These are phyloP conservation scores for Yamadazyma mexicana DNA, from an alignment of 1,139 yeast species.

Conservation along the genomic window DNA sequence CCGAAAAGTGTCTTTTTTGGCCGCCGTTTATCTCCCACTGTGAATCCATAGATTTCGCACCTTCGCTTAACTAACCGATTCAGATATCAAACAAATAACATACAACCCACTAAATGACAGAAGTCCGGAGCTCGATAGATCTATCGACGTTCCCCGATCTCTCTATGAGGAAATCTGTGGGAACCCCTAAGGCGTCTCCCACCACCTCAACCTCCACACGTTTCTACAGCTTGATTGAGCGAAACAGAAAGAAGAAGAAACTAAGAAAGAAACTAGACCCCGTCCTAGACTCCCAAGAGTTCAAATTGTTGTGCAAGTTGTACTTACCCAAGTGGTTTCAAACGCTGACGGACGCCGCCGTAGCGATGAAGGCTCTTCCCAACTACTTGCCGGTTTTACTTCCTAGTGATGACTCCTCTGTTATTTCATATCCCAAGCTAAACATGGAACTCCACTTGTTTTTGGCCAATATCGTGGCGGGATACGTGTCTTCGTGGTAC, in stretches of 20 bases:
- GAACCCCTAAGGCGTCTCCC: conserved; percentile 17
- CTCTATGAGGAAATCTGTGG: conserved; percentile 1
- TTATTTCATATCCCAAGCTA: conserved; percentile 19
- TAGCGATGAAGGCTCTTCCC: conserved; percentile 22
- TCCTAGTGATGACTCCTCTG: conserved; percentile 16
- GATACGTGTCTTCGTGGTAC: conserved; percentile 44
- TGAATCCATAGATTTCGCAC: background rate
- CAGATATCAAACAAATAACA: background rate
- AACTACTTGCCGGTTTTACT: conserved; percentile 27
- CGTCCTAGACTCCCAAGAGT: conserved; percentile 24
- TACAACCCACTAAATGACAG: conserved; percentile 3
- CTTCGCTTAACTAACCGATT: background rate
- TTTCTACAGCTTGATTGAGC: conserved; percentile 16
- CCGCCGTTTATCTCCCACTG: too few relatives aligned
- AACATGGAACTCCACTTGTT: conserved; percentile 42
- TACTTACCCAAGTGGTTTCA: conserved; percentile 35
- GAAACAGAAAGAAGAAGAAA: conserved; percentile 9
- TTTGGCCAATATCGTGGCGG: conserved; percentile 32
- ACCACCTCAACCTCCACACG: conserved; percentile 18
- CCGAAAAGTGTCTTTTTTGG: too few relatives aligned
- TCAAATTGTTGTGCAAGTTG: conserved; percentile 33
- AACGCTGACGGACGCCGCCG: conserved; percentile 19
- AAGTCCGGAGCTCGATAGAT: conserved; percentile 2
- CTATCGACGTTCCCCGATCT: conserved; percentile 5
- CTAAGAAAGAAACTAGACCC: conserved; percentile 11